Evolutionary conservation across 2,329 filamentous ascomycete genomes (phyloP).

Genomic region (Aspergillus intermedius): DNA sequence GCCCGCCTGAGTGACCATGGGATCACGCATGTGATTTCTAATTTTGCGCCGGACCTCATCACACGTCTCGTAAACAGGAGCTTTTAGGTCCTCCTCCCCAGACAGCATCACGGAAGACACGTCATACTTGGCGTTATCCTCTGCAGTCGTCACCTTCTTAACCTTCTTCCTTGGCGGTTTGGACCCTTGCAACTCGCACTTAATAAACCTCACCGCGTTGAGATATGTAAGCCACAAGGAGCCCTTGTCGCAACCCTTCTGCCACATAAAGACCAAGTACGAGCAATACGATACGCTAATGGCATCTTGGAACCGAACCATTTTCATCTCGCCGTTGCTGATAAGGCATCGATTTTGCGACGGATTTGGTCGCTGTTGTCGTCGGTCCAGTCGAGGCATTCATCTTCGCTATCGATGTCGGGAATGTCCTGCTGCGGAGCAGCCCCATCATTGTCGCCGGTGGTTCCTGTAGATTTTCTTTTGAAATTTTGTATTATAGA

Average conservation of each 20-base stretch:
- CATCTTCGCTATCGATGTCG: slow-evolving; percentile 2
- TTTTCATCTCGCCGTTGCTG: slow-evolving; percentile 40
- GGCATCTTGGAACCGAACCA: slow-evolving; percentile 36
- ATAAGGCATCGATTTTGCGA: slow-evolving; percentile 39
- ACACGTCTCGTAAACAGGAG: slow-evolving; percentile 52
- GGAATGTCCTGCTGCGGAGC: not conserved
- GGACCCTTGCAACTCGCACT: slow-evolving; percentile 45
- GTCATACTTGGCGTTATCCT: slow-evolving; percentile 30
- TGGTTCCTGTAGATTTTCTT: not conserved
- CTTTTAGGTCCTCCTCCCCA: slow-evolving; percentile 42
- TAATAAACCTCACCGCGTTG: slow-evolving; percentile 38
- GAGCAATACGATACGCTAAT: slow-evolving; percentile 32
- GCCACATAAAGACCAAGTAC: slow-evolving; percentile 46
- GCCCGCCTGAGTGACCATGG: slow-evolving; percentile 45
- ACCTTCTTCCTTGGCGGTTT: slow-evolving; percentile 22
- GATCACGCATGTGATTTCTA: slow-evolving; percentile 42
- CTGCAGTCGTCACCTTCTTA: slow-evolving; percentile 11
- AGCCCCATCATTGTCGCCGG: not conserved
- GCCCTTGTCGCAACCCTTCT: slow-evolving; percentile 20
- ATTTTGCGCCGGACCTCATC: slow-evolving; percentile 55
- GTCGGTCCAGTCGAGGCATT: slow-evolving; percentile 1
- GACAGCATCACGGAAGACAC: slow-evolving; percentile 40
- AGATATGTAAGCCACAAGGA: slow-evolving; percentile 21
- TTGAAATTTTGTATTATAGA: not conserved
- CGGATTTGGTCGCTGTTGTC: slow-evolving; percentile 32